Percentiles rank a stretch among this genome's conserved stretches.
Evolutionary conservation across 768 basidiomycete species (phyloP).

Genomic region (Zangia roseola): DNA sequence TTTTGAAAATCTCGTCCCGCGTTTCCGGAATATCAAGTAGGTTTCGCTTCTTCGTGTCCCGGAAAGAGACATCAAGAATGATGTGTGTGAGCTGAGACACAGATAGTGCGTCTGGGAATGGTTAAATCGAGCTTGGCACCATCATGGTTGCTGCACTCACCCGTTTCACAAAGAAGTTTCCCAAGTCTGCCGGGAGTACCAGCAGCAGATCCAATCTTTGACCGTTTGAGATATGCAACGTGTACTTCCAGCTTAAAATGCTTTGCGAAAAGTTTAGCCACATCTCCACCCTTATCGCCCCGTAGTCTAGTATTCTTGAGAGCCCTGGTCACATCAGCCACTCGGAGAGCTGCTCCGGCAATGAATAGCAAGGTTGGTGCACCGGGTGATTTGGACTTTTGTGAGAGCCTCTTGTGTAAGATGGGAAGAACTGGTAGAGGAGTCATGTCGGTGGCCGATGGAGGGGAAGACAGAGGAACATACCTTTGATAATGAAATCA

Average conservation of each 20-base stretch:
- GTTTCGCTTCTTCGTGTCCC: constrained; percentile 72
- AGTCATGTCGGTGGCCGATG: background rate
- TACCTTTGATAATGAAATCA: constrained; percentile 77
- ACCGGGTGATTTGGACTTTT: constrained; percentile 75
- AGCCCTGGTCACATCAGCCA: constrained; percentile 80
- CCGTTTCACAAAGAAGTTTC: constrained; percentile 75
- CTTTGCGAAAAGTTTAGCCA: constrained; percentile 94
- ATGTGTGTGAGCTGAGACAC: constrained; percentile 80
- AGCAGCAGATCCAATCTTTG: constrained; percentile 85
- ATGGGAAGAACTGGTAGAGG: constrained; percentile 55
- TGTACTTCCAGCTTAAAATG: constrained; percentile 92
- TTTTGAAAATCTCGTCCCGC: constrained; percentile 76
- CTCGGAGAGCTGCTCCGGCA: constrained; percentile 86
- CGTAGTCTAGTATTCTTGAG: constrained; percentile 67
- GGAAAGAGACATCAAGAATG: constrained; percentile 72
- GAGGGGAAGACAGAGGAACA: constrained; percentile 11
- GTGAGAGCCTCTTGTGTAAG: constrained; percentile 67
- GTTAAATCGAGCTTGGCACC: constrained; percentile 5
- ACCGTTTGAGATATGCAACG: constrained; percentile 75
- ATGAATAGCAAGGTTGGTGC: constrained; percentile 86
- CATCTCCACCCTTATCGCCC: constrained; percentile 84
- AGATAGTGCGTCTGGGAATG: constrained; percentile 59
- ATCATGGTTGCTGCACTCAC: constrained; percentile 36
- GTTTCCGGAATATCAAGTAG: constrained; percentile 84
- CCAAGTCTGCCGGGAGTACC: constrained; percentile 92